These are phyloP conservation scores for Psophocarpus tetragonolobus DNA, from an alignment of 306 rosid genomes.

Conservation along the genomic window DNA sequence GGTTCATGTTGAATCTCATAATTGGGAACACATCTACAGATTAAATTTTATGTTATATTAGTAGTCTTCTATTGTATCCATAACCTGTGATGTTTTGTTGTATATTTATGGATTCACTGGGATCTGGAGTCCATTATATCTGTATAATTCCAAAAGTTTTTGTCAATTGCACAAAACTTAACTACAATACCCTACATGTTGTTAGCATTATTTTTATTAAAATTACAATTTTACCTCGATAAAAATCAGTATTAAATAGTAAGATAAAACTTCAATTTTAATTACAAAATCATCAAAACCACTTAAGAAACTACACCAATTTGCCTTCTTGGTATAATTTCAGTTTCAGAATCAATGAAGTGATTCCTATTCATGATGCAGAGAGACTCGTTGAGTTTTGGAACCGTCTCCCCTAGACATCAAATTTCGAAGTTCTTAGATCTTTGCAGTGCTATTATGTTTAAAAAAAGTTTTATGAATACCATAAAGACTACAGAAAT, in stretches of 20 bases:
- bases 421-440: neutral
- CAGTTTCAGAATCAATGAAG: slow-evolving; percentile 3
- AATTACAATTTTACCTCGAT: neutral
- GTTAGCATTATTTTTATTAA: neutral
- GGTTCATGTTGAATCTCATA: neutral
- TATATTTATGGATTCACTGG: neutral
- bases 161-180: neutral
- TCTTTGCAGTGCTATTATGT: neutral
- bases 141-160: neutral
- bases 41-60: neutral
- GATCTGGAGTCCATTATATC: neutral
- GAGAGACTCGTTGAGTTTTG: neutral
- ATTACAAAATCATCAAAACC: neutral
- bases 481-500: neutral
- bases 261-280: neutral
- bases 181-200: neutral
- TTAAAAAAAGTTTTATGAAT: too few relatives aligned
- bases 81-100: neutral
- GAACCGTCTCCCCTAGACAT: neutral
- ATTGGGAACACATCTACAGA: neutral
- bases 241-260: neutral
- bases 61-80: neutral
- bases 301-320: neutral
- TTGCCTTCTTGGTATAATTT: neutral
- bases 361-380: neutral